These are phyloP conservation scores for Linnemannia hyalina DNA, from an alignment of 192 early-diverging fungal species.

Conservation along the genomic window DNA sequence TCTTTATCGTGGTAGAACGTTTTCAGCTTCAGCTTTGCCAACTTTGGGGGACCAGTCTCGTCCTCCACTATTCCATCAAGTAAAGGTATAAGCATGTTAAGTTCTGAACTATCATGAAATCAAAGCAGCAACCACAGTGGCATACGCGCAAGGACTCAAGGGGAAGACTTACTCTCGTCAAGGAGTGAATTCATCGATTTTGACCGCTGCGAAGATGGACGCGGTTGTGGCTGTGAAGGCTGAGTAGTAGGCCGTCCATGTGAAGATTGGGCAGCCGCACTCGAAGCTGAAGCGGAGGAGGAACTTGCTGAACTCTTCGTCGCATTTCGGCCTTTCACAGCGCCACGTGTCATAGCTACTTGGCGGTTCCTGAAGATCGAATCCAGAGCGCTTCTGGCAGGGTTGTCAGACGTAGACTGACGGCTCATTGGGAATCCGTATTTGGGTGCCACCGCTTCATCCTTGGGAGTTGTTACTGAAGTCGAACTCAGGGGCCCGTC, in stretches of 20 bases:
- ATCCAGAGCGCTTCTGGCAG: slow-evolving; percentile 30
- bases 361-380: slow-evolving; percentile 50
- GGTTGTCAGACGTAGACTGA: slow-evolving; percentile 29
- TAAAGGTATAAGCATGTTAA: neutral
- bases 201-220: neutral
- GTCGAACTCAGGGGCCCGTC: neutral
- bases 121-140: neutral
- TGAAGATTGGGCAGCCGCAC: neutral
- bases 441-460: slow-evolving; percentile 8
- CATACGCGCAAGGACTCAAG: neutral
- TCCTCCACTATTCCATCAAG: slow-evolving; percentile 8
- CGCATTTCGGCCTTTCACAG: slow-evolving; percentile 18
- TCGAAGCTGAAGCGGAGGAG: neutral
- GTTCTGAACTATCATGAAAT: neutral
- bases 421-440: slow-evolving; percentile 23
- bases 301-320: neutral
- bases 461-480: neutral
- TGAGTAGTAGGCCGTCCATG: neutral
- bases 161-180: slow-evolving; percentile 4
- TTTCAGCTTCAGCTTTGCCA: slow-evolving; percentile 41
- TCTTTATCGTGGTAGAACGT: slow-evolving; percentile 50
- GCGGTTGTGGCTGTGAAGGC: neutral
- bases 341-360: slow-evolving; percentile 37
- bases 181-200: slow-evolving; percentile 6
- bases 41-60: slow-evolving; percentile 24